Percentiles rank a stretch among this genome's conserved stretches.
phyloP scores from a whole-genome alignment of 345 rosid genomes.

The Arabis alpina region DNA sequence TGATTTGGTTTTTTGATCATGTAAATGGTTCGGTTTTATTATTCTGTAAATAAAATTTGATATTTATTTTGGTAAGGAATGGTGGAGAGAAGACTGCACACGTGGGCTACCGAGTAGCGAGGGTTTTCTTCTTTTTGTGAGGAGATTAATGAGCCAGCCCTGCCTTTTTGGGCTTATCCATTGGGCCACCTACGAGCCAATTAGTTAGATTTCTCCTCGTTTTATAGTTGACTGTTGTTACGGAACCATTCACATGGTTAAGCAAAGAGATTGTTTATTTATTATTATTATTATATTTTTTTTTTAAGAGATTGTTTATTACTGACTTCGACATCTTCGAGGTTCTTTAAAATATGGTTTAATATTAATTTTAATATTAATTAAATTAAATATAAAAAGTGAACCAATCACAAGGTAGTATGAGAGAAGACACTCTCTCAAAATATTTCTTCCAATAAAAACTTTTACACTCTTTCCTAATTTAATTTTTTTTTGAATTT shows the following conservation, averaged over 20 bases:
- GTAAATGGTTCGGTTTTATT: constrained; percentile 30
- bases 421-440: too few relatives aligned
- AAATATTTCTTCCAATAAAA: too few relatives aligned
- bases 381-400: too few relatives aligned
- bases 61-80: constrained; percentile 22
- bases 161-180: background rate
- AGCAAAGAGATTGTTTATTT: background rate
- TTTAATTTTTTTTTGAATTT: too few relatives aligned
- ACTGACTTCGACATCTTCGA: too few relatives aligned
- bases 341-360: too few relatives aligned
- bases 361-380: too few relatives aligned
- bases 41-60: constrained; percentile 11
- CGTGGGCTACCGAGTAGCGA: constrained; percentile 28
- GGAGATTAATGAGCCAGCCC: constrained; percentile 38
- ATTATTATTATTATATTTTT: too few relatives aligned
- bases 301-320: too few relatives aligned
- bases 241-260: constrained; percentile 6
- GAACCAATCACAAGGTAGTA: too few relatives aligned
- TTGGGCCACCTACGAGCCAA: background rate
- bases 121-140: constrained; percentile 32
- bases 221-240: constrained; percentile 1
- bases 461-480: too few relatives aligned
- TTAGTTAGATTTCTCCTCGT: constrained; percentile 4
- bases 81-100: constrained; percentile 30
- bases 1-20: background rate